Evolutionary conservation across 2,329 filamentous ascomycete genomes (phyloP).

Genomic region (Chaetomium strumarium): DNA sequence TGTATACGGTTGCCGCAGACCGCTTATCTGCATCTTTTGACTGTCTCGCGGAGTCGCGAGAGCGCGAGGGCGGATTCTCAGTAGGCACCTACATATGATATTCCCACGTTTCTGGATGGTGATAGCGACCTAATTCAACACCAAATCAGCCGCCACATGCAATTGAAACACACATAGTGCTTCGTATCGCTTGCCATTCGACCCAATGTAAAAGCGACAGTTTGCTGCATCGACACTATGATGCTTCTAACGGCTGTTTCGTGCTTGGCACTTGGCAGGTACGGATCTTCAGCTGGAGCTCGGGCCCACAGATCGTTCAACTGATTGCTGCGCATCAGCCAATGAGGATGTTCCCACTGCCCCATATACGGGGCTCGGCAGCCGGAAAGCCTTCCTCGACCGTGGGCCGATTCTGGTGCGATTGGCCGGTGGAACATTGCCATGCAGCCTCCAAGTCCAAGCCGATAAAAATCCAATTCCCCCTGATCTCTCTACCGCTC

Average conservation of each 20-base stretch:
- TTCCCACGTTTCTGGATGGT: too few species aligned
- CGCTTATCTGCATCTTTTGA: too few species aligned
- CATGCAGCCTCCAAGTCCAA: conserved; percentile 4
- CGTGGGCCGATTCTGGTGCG: conserved; percentile 25
- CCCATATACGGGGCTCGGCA: conserved; percentile 22
- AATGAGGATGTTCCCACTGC: conserved; percentile 3
- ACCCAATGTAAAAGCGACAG: too few species aligned
- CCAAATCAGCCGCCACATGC: too few species aligned
- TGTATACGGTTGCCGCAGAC: too few species aligned
- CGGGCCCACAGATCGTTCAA: conserved; percentile 7
- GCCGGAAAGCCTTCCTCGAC: conserved; percentile 19
- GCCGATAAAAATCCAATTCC: conserved; percentile 22
- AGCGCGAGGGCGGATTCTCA: too few species aligned
- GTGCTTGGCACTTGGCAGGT: conserved; percentile 23
- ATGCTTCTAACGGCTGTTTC: conserved; percentile 10
- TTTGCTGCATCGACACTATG: too few species aligned
- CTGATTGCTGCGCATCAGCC: conserved; percentile 7
- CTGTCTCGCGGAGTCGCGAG: too few species aligned
- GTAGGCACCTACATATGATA: too few species aligned
- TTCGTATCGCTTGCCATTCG: too few species aligned
- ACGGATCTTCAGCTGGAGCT: conserved; percentile 6
- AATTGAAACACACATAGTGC: too few species aligned
- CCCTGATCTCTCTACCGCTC: conserved; percentile 14
- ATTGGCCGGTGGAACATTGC: conserved; percentile 4
- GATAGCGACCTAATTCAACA: too few species aligned